Conservation (phyloP, 805 yeast species). For the Sugiyamaella marilandica region DNA sequence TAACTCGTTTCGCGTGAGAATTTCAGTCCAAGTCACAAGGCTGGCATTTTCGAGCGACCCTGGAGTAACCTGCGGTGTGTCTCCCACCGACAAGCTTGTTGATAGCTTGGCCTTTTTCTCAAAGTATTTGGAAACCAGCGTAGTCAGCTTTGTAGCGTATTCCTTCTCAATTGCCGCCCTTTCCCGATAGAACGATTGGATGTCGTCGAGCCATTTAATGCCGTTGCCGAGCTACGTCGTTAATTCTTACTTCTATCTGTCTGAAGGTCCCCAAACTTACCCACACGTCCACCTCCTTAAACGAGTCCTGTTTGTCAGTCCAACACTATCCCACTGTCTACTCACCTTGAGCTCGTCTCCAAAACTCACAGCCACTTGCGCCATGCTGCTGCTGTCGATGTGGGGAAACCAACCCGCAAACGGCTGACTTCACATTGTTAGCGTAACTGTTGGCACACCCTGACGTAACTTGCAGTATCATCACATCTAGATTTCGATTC, state of each 20-base stretch:
- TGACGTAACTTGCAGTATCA: conserved; percentile 4
- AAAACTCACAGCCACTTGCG: conserved; percentile 24
- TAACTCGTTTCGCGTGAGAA: conserved; percentile 75
- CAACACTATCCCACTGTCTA: not conserved
- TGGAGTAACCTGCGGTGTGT: conserved; percentile 83
- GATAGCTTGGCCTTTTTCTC: conserved; percentile 69
- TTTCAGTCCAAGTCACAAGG: conserved; percentile 85
- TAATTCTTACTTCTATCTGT: not conserved
- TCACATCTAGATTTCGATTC: not conserved
- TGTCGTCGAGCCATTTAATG: conserved; percentile 66
- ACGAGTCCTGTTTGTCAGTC: conserved; percentile 55
- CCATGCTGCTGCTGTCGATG: conserved; percentile 5
- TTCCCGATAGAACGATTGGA: conserved; percentile 79
- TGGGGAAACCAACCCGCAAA: not conserved
- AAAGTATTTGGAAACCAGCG: conserved; percentile 62
- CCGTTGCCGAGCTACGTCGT: conserved; percentile 44
- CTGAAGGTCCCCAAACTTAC: conserved; percentile 30
- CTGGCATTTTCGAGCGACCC: conserved; percentile 90
- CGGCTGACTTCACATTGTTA: not conserved
- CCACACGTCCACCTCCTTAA: conserved; percentile 76
- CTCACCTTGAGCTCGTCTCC: conserved; percentile 32
- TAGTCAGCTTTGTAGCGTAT: conserved; percentile 62
- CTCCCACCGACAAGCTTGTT: conserved; percentile 79
- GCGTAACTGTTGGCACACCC: conserved; percentile 2
- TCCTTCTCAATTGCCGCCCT: conserved; percentile 79